Conservation (phyloP, 2,329 filamentous ascomycete genomes). For the Colletotrichum gloeosporioides region DNA sequence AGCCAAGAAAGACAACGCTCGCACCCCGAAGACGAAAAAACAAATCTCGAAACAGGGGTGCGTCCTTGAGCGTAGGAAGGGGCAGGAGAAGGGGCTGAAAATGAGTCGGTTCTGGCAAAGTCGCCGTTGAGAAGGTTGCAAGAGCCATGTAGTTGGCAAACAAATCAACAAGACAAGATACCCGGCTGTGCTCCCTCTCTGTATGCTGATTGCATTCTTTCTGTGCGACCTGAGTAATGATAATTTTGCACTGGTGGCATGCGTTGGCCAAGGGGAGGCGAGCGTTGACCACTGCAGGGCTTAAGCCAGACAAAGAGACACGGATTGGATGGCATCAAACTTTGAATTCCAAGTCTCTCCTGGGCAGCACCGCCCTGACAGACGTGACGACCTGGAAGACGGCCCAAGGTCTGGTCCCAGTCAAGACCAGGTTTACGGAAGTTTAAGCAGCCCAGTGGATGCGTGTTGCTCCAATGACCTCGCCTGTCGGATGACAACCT, state of each 20-base stretch:
- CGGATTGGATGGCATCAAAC: neutral
- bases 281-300: neutral
- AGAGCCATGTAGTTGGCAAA: neutral
- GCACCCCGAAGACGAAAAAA: neutral
- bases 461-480: neutral
- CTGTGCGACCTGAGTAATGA: neutral
- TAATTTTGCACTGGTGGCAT: neutral
- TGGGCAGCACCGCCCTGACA: neutral
- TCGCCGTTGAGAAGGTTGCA: neutral
- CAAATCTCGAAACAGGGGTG: slow-evolving; percentile 16
- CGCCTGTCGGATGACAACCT: neutral
- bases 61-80: slow-evolving; percentile 8
- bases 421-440: slow-evolving; percentile 1
- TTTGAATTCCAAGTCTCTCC: neutral
- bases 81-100: slow-evolving; percentile 6
- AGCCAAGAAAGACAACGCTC: neutral
- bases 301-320: neutral
- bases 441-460: neutral
- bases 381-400: neutral
- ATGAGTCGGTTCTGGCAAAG: neutral
- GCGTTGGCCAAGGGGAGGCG: neutral
- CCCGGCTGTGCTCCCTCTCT: neutral
- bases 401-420: neutral
- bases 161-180: neutral
- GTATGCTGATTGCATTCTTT: neutral